Evolutionary conservation across 768 basidiomycete species (phyloP).

Genomic region (Kwoniella heveanensis): DNA sequence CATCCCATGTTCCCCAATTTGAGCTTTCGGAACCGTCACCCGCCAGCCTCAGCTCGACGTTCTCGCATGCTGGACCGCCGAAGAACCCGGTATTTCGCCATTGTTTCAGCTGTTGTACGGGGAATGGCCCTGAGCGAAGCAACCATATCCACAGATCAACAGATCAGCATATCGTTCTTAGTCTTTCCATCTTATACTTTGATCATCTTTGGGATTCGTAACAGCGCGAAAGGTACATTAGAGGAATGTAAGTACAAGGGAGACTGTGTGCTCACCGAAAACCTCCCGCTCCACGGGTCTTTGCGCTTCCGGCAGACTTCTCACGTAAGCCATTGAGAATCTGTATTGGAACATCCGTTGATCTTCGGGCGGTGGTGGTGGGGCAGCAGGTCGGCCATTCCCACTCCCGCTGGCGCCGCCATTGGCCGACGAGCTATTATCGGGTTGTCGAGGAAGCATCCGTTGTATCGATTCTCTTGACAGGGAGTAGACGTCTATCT

Average conservation of each 20-base stretch:
- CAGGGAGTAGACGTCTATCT: slow-evolving; percentile 56
- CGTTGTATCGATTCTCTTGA: slow-evolving; percentile 55
- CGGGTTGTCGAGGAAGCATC: slow-evolving; percentile 46
- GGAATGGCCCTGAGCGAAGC: slow-evolving; percentile 56
- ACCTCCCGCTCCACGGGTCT: slow-evolving; percentile 56
- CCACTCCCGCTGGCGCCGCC: background rate
- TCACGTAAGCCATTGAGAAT: slow-evolving; percentile 54
- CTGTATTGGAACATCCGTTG: slow-evolving; percentile 54
- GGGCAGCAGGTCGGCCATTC: slow-evolving; percentile 1
- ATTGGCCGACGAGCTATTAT: slow-evolving; percentile 7
- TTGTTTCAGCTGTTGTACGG: slow-evolving; percentile 39
- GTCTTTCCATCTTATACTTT: background rate
- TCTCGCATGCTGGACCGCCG: slow-evolving; percentile 54
- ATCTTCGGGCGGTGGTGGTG: slow-evolving; percentile 28
- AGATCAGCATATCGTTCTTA: slow-evolving; percentile 1
- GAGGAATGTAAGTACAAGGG: too few species aligned
- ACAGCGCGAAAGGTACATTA: too few species aligned
- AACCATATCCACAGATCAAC: background rate
- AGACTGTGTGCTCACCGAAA: slow-evolving; percentile 56
- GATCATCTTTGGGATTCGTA: too few species aligned
- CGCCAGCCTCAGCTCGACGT: slow-evolving; percentile 49
- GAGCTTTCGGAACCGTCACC: slow-evolving; percentile 13
- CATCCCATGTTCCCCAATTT: slow-evolving; percentile 36
- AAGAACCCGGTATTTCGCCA: slow-evolving; percentile 56
- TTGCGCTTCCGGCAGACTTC: slow-evolving; percentile 48